A percentile compares a stretch with the other conserved stretches of the same genome.
Evolutionary conservation across 2,329 filamentous ascomycete genomes (phyloP).

Genomic region (Neurospora crassa): DNA sequence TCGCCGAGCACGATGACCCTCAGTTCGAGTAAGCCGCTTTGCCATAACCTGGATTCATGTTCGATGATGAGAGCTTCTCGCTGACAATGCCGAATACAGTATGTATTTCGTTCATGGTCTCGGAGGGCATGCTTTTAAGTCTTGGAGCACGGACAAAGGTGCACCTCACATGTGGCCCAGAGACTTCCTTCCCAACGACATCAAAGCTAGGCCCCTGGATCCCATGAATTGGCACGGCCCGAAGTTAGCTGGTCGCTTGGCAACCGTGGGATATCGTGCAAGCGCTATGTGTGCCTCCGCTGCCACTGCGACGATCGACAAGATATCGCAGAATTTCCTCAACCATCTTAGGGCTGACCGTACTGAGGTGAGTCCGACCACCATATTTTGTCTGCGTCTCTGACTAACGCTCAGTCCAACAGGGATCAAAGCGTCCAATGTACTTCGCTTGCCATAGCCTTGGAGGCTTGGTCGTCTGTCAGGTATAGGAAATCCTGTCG

Average conservation of each 20-base stretch:
- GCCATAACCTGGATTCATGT: not conserved
- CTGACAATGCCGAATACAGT: not conserved
- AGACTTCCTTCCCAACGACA: constrained; percentile 7
- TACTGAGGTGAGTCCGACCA: constrained; percentile 1
- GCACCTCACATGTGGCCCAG: constrained; percentile 7
- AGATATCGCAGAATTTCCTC: constrained; percentile 6
- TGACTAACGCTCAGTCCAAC: not conserved
- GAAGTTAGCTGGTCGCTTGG: constrained; percentile 6
- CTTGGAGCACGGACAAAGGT: constrained; percentile 5
- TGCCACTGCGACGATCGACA: constrained; percentile 8
- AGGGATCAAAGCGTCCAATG: constrained; percentile 7
- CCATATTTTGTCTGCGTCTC: not conserved
- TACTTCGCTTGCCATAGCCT: constrained; percentile 10
- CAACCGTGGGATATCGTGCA: constrained; percentile 8
- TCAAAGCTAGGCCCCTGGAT: constrained; percentile 1
- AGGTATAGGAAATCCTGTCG: not conserved
- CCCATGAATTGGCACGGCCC: constrained; percentile 1
- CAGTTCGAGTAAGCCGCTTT: constrained; percentile 5
- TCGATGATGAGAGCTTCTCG: not conserved
- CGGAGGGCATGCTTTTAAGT: constrained; percentile 9
- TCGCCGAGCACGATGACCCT: constrained; percentile 8
- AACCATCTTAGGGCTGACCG: constrained; percentile 2
- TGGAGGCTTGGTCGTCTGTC: constrained; percentile 7
- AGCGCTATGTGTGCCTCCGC: not conserved
- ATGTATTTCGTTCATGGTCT: constrained; percentile 10